These are phyloP conservation scores for Saccharomycopsis sp. DNA, from an alignment of 805 yeast species.

Conservation along the genomic window DNA sequence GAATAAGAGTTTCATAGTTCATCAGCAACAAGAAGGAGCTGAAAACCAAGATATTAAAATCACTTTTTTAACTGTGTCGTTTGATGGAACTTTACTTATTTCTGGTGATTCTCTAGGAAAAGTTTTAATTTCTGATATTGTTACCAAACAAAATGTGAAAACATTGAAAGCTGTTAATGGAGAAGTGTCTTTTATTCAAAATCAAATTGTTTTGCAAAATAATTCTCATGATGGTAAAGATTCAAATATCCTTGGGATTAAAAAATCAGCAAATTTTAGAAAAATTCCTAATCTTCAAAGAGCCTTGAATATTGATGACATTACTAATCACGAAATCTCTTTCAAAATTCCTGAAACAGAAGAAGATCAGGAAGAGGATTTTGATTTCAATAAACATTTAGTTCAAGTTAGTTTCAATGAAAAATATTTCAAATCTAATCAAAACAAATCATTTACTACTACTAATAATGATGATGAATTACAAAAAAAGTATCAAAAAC, in stretches of 20 bases:
- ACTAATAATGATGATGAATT: no score
- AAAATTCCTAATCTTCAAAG: conserved; percentile 56
- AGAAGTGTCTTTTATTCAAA: conserved; percentile 26
- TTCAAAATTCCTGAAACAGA: no score
- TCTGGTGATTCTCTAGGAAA: conserved; percentile 72
- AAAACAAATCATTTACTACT: no score
- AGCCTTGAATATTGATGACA: no score
- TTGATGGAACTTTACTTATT: conserved; percentile 65
- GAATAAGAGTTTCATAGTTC: conserved; percentile 41
- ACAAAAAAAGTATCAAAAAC: no score
- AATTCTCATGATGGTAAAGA: neutral
- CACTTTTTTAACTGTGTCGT: conserved; percentile 45
- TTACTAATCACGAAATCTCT: no score
- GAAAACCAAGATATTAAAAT: conserved; percentile 27
- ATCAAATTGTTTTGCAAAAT: neutral
- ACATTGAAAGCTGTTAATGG: conserved; percentile 26
- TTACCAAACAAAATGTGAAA: conserved; percentile 56
- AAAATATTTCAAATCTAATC: no score
- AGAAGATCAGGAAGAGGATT: no score
- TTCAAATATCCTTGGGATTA: conserved; percentile 24
- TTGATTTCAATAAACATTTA: no score
- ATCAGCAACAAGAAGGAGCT: conserved; percentile 24
- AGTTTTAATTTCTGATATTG: conserved; percentile 56
- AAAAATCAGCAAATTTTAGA: conserved; percentile 23
- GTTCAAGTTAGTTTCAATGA: no score